These are phyloP conservation scores for Nitzschia sp. DNA, from an alignment of 108 stramenopile species.

Conservation along the genomic window DNA sequence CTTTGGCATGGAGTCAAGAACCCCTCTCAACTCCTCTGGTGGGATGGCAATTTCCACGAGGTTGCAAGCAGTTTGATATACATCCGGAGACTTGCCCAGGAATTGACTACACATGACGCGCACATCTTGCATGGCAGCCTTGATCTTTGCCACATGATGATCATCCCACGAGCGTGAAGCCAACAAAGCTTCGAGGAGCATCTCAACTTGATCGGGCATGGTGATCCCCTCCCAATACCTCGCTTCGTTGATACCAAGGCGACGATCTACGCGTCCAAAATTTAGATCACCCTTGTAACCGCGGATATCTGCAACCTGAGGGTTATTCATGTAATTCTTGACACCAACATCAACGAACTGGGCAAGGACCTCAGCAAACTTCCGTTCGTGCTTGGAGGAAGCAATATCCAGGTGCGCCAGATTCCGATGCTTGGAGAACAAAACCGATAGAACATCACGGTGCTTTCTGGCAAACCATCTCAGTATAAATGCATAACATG, in stretches of 20 bases:
- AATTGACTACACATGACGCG: conserved; percentile 13
- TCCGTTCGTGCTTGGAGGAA: conserved; percentile 3
- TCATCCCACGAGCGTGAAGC: conserved; percentile 1
- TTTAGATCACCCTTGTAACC: conserved; percentile 18
- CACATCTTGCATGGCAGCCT: conserved; percentile 31
- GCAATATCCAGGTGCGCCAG: conserved; percentile 11
- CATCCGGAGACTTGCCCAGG: background rate
- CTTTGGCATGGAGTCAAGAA: conserved; percentile 18
- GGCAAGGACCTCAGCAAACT: background rate
- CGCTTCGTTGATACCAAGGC: conserved; percentile 7
- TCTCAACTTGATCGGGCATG: conserved; percentile 13
- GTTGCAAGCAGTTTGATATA: conserved; percentile 1
- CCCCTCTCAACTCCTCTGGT: background rate
- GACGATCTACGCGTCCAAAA: conserved; percentile 38
- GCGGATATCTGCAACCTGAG: background rate
- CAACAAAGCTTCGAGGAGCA: conserved; percentile 25
- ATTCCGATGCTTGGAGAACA: conserved; percentile 16
- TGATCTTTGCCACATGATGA: conserved; percentile 1
- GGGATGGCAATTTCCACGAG: background rate
- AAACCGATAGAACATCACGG: conserved; percentile 6
- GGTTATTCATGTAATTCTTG: background rate
- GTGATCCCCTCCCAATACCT: conserved; percentile 11
- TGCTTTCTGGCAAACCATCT: conserved; percentile 51
- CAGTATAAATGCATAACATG: conserved; percentile 33
- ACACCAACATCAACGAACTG: background rate